phyloP scores from a whole-genome alignment of 2,329 filamentous ascomycete genomes.

The Scolecobasidium constrictum region DNA sequence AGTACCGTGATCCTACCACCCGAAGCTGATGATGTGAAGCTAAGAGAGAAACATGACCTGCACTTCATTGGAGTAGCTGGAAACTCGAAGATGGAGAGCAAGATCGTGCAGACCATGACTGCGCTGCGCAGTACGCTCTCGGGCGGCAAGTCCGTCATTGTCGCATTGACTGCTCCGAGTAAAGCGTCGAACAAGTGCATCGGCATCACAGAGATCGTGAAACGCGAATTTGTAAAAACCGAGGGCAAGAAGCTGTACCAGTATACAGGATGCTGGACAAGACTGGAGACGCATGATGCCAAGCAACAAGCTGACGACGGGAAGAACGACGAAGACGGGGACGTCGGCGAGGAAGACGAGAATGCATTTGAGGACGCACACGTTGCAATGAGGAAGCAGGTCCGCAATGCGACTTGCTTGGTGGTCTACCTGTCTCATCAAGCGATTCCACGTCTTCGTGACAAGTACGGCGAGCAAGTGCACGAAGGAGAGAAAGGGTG shows the following conservation, averaged over 20 bases:
- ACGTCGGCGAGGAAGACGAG: slow-evolving; percentile 5
- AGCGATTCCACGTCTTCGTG: slow-evolving; percentile 7
- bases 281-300: slow-evolving; percentile 6
- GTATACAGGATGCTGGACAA: slow-evolving; percentile 9
- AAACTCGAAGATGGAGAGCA: slow-evolving; percentile 5
- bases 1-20: not conserved
- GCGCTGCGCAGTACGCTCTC: not conserved
- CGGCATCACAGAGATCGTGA: slow-evolving; percentile 11
- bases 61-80: not conserved
- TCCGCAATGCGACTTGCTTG: slow-evolving; percentile 10
- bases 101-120: slow-evolving; percentile 5
- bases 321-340: slow-evolving; percentile 5
- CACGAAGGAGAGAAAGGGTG: not conserved
- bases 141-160: slow-evolving; percentile 8
- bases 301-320: not conserved
- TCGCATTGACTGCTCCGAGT: slow-evolving; percentile 10
- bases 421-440: slow-evolving; percentile 9
- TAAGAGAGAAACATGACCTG: slow-evolving; percentile 7
- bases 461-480: slow-evolving; percentile 6
- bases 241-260: slow-evolving; percentile 1
- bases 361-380: slow-evolving; percentile 10
- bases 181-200: slow-evolving; percentile 10
- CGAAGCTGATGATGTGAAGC: slow-evolving; percentile 4
- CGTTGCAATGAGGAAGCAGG: slow-evolving; percentile 2
- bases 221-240: slow-evolving; percentile 8